Evolutionary conservation across 2,329 filamentous ascomycete genomes (phyloP).

Genomic region (Immersiporthe knoxdaviesiana): DNA sequence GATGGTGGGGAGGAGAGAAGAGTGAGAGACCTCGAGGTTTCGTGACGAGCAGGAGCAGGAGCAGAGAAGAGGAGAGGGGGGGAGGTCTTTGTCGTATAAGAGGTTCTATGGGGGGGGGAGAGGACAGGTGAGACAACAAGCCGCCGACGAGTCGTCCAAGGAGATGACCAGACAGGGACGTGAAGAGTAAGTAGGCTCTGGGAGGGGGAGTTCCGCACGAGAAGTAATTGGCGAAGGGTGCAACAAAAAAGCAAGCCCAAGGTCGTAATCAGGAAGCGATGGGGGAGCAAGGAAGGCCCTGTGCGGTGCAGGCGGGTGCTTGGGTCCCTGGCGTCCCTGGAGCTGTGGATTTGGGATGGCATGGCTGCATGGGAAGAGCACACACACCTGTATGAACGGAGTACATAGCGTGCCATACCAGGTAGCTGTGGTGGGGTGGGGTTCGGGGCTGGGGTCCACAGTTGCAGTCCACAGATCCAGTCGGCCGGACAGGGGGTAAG

Average conservation of each 20-base stretch:
- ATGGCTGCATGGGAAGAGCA: constrained; percentile 21
- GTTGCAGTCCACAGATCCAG: constrained; percentile 17
- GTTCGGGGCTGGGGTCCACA: constrained; percentile 24
- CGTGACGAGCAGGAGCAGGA: background rate
- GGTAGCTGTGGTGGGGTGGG: constrained; percentile 13
- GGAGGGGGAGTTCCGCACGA: constrained; percentile 27
- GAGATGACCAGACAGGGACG: constrained; percentile 25
- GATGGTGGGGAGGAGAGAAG: background rate
- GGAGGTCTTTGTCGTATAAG: background rate
- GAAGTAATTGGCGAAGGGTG: constrained; percentile 29
- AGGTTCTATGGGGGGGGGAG: background rate
- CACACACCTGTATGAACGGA: constrained; percentile 15
- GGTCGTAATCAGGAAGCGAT: constrained; percentile 26
- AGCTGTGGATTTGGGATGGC: constrained; percentile 13
- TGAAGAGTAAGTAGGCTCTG: constrained; percentile 22
- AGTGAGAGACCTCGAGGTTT: background rate
- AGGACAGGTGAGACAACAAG: constrained; percentile 26
- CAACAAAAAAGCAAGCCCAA: constrained; percentile 24
- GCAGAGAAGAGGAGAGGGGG: too few relatives aligned
- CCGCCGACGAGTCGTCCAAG: constrained; percentile 27
- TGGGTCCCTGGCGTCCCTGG: constrained; percentile 21
- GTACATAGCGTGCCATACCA: constrained; percentile 1
- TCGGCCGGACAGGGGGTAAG: constrained; percentile 29
- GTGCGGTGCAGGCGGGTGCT: constrained; percentile 12
- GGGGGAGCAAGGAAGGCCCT: constrained; percentile 25